Conservation (phyloP, 768 basidiomycete genomes). For the Mycena filopes region DNA sequence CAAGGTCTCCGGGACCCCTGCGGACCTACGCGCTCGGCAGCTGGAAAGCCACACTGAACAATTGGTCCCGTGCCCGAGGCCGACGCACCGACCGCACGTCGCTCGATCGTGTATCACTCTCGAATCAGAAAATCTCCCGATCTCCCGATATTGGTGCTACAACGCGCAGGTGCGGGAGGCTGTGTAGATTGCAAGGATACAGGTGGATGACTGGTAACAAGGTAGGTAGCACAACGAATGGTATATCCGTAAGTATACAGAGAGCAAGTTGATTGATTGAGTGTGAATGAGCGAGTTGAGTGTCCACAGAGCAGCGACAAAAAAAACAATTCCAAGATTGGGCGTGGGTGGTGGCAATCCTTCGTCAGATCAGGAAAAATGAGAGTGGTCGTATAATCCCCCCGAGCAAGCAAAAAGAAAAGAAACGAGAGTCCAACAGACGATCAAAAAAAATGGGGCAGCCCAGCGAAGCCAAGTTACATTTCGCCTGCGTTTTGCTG, state of each 20-base stretch:
- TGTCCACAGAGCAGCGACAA: constrained; percentile 36
- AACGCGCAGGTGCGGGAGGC: too few relatives aligned
- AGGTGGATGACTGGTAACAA: constrained; percentile 4
- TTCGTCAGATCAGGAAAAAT: constrained; percentile 2
- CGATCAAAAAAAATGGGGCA: constrained; percentile 26
- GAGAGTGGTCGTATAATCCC: constrained; percentile 27
- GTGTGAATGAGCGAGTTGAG: constrained; percentile 37
- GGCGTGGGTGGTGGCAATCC: not conserved
- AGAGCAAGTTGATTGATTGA: constrained; percentile 22
- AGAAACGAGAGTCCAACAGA: constrained; percentile 25
- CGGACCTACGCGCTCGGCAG: too few relatives aligned
- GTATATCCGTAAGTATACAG: constrained; percentile 33
- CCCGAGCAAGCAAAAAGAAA: constrained; percentile 29
- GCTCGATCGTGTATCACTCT: not conserved
- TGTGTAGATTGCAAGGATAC: constrained; percentile 30
- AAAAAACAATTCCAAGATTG: constrained; percentile 46
- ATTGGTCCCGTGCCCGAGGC: not conserved
- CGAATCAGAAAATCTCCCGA: constrained; percentile 6
- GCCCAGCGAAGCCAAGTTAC: too few relatives aligned
- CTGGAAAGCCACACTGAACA: not conserved
- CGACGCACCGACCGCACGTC: not conserved
- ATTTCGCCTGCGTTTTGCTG: constrained; percentile 66
- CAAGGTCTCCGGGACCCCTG: too few relatives aligned
- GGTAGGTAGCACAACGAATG: constrained; percentile 27
- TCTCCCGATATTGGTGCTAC: not conserved